Evolutionary conservation across 2,329 filamentous ascomycete genomes (phyloP), one percentile per base, ranked within the genome.

Genomic region (Lachnellula suecica): DNA sequence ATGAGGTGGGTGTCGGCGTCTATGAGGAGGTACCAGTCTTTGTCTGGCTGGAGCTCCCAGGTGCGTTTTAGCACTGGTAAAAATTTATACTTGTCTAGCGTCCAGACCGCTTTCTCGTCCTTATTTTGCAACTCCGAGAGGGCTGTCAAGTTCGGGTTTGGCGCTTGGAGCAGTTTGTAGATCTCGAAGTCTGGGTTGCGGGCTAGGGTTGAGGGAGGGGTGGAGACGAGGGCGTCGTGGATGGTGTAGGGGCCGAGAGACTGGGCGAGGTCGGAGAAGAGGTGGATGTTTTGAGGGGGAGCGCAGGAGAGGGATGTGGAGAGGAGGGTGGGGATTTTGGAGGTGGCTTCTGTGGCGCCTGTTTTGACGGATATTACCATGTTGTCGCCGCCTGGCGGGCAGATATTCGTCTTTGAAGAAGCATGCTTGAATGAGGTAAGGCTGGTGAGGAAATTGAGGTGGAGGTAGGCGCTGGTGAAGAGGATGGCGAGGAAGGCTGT

Each of bases 1-100:
- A n/a, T n/a, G n/a, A n/a, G n/a, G 59, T 82, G 82, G 9, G 78
- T 80, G 62, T 82, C 79, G 50, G 77, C 77, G 48, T 83, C 79
- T 54, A 82, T 71, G 56, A 79, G 82, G 19, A 83, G 60, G 59
- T 81, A 83, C 79, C 80, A 83, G 57, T 81, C 75, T 51, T 75
- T 75, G 52, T 71, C 60, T 9, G 79, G 79, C 15, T 74, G 72
- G 65, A 76, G 65, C 17, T 64, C 59, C 59, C 74, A 82, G 1
- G 75, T 65, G 67, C 79, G 79, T 64, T 80, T 74, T n/a, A 79
- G 74, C 61, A 82, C 80, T 63, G 81, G 79, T 41, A 81, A 70
- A 63, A 81, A 82, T 67, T 83, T 83, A 70, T 81, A 83, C 68
- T 81, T 82, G 69, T 83, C 80, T 31, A 83, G 66, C 15, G 69